Base-by-base conservation (phyloP, 257 asterid genomes). In the Voacanga thouarsii region DNA sequence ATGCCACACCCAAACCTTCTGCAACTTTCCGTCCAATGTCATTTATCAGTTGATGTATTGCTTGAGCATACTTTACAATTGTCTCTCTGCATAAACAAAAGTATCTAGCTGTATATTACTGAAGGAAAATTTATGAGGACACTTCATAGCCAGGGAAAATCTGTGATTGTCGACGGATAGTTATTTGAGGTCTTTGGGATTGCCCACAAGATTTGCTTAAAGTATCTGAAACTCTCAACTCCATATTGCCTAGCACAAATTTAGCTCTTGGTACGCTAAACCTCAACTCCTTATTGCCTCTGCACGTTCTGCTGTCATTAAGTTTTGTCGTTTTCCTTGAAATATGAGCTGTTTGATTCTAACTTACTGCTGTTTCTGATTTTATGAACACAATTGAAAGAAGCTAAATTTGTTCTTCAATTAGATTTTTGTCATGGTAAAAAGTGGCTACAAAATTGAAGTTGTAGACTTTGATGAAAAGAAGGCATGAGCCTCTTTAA, bases 31-130 rank as follows among this genome's bases (percentile, higher is more conserved):
- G 72, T 19, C 75, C 84, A 23, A 91, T 82, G 3, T 87, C 85
- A 82, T 85, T 74, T 82, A 79, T 74, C 73, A 88, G 77, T 41
- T 82, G 76, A 59, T 88, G 57, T 76, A 89, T 87, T 68, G 97
- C 91, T 84, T 83, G 76, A 55, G 91, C 91, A 80, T 92, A 92
- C 60, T 79, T 88, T 19, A 55, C 61, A 28, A 91, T 83, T 0
- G 79, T 85, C 18, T 26, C 90, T 83, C 97, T 92, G 88, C 74
- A 28, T 33, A 3, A 39, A 57, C 28, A 14, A 14, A 60, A 59
- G 3, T 10, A 37, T 43, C 5, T 3, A 53, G 28, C 30, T 43
- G 19, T 28, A 5, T 16, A 15, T 33, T 70, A 70, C 21, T 4
- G 33, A 7, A 70, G 50, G 51, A 7, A 5, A 23, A 14, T 71